These are phyloP conservation scores for Sphagnurus paluster DNA, from an alignment of 1,284 basidiomycete genomes.

Conservation along the genomic window DNA sequence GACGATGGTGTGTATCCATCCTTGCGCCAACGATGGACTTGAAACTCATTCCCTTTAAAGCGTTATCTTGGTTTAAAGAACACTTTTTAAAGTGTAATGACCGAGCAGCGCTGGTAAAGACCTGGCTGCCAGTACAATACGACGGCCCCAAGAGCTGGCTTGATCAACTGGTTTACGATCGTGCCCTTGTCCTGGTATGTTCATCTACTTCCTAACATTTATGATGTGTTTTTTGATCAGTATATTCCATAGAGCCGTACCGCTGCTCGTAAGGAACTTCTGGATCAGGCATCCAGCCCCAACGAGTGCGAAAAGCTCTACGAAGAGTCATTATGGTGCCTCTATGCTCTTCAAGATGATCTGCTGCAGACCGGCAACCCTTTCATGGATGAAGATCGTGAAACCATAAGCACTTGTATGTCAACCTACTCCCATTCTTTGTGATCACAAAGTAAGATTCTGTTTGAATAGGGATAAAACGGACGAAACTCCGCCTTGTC, in stretches of 20 bases:
- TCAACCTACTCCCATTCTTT: conserved; percentile 15
- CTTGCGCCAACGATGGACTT: neutral
- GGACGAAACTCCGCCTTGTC: conserved; percentile 76
- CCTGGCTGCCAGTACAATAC: conserved; percentile 76
- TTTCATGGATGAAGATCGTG: conserved; percentile 82
- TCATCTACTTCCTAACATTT: neutral
- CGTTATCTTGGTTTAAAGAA: conserved; percentile 74
- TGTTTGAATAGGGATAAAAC: conserved; percentile 73
- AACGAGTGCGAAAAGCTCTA: conserved; percentile 93
- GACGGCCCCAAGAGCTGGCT: conserved; percentile 73
- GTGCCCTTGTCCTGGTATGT: conserved; percentile 67
- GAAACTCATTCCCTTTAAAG: no score
- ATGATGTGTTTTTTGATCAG: neutral
- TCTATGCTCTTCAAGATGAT: conserved; percentile 91
- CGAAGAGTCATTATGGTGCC: conserved; percentile 91
- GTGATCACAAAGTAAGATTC: no score
- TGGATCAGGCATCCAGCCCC: conserved; percentile 72
- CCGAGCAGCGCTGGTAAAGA: conserved; percentile 73
- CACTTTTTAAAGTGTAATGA: conserved; percentile 79
- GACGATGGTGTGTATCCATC: conserved; percentile 59
- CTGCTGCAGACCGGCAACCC: conserved; percentile 81
- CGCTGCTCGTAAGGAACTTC: conserved; percentile 88
- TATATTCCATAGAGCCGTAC: conserved; percentile 71
- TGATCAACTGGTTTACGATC: conserved; percentile 82
- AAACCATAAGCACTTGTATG: conserved; percentile 81